Base-by-base conservation (phyloP, 352 stramenopile species). In the Pythium diclinum region DNA sequence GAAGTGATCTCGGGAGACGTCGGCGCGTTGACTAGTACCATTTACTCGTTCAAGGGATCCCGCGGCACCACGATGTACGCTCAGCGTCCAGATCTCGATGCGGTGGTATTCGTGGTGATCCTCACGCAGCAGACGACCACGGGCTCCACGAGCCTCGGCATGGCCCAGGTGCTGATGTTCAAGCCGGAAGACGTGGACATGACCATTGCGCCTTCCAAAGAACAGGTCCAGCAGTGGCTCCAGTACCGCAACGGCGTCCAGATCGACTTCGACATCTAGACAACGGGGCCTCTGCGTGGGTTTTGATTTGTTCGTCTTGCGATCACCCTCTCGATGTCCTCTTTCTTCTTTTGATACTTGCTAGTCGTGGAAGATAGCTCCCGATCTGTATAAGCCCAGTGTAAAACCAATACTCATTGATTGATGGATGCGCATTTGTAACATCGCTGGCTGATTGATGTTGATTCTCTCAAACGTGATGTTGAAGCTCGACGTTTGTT, bases 31-130 rank as follows among this genome's bases (percentile, higher is more conserved):
- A 75, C 74, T 17, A 83, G 70, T 30, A 78, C 74, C 19, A 74
- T 83, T 38, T 85, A 81, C 59, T 85, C 71, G 21, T 78, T 85
- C 51, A 75, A 85, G 44, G 72, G 67, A 34, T 78, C 76, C 4
- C 69, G 69, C 5, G 74, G 76, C 44, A 70, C 70, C 28, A 68
- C 56, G 5, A 57, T 49, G 19, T 74, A 76, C 42, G 57, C 63
- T 7, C 48, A 44, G 11, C 76, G 76, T 2, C 74, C 76, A 6
- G 56, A 56, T 1, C 60, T 68, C 11, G 48, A 51, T 3, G 33
- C 59, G 1, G 72, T 72, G 16, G 69, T 79, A 14, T 84, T 79
- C 60, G 64, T 85, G 14, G 59, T 71, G 17, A 75, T 85, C 52
- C 59, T 85, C 42, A 40, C 71, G 19, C 44, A 65, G 49, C n/a